Base-by-base conservation (phyloP, 2,329 filamentous ascomycete species). In the Mycosphaerella sp. region DNA sequence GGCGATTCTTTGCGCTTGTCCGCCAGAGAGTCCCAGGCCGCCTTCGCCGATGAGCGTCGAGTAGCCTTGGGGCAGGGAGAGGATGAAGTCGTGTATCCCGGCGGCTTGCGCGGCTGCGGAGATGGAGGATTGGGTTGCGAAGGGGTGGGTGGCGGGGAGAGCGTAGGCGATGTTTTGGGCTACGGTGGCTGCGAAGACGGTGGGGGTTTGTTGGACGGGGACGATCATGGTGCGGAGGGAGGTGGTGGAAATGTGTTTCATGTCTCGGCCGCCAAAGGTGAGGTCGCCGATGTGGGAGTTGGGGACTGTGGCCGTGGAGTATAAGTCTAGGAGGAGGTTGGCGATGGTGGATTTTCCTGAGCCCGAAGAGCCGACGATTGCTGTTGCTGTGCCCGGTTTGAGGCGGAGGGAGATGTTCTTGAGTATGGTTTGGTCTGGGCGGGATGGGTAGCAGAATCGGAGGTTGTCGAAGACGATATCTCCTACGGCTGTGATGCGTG, bases 311-410 rank as follows among this genome's bases (percentile, higher is more conserved):
- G 1, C 93, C 77, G 16, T 90, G 70, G 1, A 95, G 62, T 93
- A 89, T 0, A 96, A 74, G 1, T 85, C 81, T 3, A 94, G 71
- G 0, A 97, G 73, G 0, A 97, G 71, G 0, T 85, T 80, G 0
- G 85, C 78, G 32, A 96, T 76, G 0, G 91, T 96, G 12, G 86
- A 90, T 70, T 98, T 97, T 1, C 93, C 91, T n/a, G 85, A 87
- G 0, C 93, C 91, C 0, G 89, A 95, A 0, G 79, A 72, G 1
- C 91, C 90, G 2, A 94, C 89, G 16, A 97, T 81, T 2, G 87
- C 89, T 0, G 84, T 84, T 58, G 81, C 86, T 3, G 79, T 81
- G 17, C 84, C 82, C 0, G 77, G 68, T 1, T 74, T 65, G 45
- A 96, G 79, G 0, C 69, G 72, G 6, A 95, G 71, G n/a, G 75